phyloP scores from a whole-genome alignment of 1,284 basidiomycete species.

The Stygiomarasmius scandens region DNA sequence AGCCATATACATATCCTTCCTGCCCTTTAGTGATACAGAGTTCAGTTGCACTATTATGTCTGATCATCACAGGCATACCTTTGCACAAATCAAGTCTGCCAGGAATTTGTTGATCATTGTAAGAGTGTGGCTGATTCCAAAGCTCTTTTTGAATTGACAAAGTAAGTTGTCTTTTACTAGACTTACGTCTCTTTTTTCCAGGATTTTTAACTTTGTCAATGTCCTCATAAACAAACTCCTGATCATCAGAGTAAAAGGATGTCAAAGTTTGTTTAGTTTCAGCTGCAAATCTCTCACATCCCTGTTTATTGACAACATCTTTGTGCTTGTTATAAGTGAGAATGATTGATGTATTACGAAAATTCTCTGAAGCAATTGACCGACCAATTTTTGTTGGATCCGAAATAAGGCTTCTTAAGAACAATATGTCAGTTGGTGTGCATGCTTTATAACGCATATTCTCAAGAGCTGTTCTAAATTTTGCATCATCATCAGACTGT shows the following conservation, averaged over 20 bases:
- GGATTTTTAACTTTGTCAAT: conserved; percentile 6
- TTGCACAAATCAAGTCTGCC: conserved; percentile 36
- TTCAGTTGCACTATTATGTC: conserved; percentile 39
- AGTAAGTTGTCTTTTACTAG: background rate
- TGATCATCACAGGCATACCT: conserved; percentile 43
- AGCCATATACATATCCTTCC: conserved; percentile 36
- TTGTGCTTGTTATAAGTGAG: conserved; percentile 17
- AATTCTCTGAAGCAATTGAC: conserved; percentile 13
- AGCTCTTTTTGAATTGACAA: conserved; percentile 17
- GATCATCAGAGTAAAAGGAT: conserved; percentile 17
- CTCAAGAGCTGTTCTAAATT: conserved; percentile 28
- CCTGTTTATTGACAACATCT: conserved; percentile 20
- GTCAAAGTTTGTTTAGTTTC: conserved; percentile 7
- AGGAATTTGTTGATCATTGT: conserved; percentile 21
- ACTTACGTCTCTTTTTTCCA: background rate
- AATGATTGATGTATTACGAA: conserved; percentile 20
- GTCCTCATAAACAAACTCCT: conserved; percentile 16
- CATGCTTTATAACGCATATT: conserved; percentile 22
- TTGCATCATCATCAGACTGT: conserved; percentile 24
- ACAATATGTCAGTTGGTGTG: conserved; percentile 32
- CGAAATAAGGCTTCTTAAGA: conserved; percentile 27
- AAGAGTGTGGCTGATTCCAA: conserved; percentile 22
- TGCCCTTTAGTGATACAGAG: conserved; percentile 44
- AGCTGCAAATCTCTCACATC: conserved; percentile 18
- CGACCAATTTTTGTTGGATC: background rate